Evolutionary conservation across 2,329 filamentous ascomycete genomes (phyloP).

Genomic region (Davidsoniella eucalypti): DNA sequence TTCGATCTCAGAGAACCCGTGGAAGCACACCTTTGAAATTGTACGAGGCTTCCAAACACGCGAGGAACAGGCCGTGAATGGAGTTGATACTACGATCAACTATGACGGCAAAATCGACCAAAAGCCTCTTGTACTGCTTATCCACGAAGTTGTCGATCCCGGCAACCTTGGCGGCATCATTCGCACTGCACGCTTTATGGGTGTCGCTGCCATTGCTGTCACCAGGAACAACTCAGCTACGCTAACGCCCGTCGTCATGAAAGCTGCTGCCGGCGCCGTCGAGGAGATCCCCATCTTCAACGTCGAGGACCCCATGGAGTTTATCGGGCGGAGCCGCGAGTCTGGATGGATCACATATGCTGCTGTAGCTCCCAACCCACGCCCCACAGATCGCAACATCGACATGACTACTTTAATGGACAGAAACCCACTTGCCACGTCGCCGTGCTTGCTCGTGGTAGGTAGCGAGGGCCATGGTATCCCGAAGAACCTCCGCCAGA

Average conservation of each 20-base stretch:
- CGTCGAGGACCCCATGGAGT: constrained; percentile 48
- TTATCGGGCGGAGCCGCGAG: constrained; percentile 49
- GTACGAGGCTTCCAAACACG: constrained; percentile 48
- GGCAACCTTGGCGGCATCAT: constrained; percentile 84
- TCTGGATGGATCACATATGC: constrained; percentile 76
- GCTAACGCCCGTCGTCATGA: constrained; percentile 62
- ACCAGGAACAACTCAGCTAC: constrained; percentile 58
- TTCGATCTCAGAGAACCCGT: constrained; percentile 26
- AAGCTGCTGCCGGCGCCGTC: constrained; percentile 74
- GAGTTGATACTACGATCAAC: constrained; percentile 19
- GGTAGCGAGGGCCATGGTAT: constrained; percentile 70
- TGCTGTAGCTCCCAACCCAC: constrained; percentile 35
- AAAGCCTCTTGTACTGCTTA: constrained; percentile 54
- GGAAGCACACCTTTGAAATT: constrained; percentile 38
- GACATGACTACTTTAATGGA: constrained; percentile 16
- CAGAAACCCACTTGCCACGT: constrained; percentile 33
- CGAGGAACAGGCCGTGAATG: constrained; percentile 63
- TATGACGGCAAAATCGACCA: constrained; percentile 17
- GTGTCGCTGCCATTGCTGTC: constrained; percentile 66
- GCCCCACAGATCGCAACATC: constrained; percentile 19
- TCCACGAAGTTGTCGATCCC: constrained; percentile 67
- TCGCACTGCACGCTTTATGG: constrained; percentile 79
- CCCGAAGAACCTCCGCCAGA: constrained; percentile 42
- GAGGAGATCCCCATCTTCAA: constrained; percentile 64
- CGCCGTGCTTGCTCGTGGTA: constrained; percentile 65